Conservation (phyloP, 2,329 filamentous ascomycete genomes). For the Penicillium thymicola region DNA sequence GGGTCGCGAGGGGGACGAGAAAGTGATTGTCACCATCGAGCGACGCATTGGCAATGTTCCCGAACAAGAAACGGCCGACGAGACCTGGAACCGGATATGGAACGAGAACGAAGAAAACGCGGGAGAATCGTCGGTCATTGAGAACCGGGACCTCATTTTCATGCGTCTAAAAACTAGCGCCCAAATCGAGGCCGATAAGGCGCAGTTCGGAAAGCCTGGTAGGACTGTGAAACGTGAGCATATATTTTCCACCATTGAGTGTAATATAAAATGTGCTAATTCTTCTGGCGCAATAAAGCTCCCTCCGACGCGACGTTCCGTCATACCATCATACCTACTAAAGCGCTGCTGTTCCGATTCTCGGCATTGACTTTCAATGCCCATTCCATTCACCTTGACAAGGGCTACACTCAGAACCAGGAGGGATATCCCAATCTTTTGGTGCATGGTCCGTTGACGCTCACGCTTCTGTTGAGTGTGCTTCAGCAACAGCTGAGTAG, state of each 20-base stretch:
- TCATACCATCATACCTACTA: constrained; percentile 63
- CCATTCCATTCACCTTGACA: constrained; percentile 84
- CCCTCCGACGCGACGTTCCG: constrained; percentile 53
- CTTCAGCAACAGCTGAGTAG: constrained; percentile 54
- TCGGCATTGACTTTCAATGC: constrained; percentile 90
- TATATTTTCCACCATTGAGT: constrained; percentile 11
- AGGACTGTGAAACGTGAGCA: constrained; percentile 38
- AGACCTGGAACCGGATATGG: constrained; percentile 45
- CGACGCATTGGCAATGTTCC: constrained; percentile 47
- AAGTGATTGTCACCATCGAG: constrained; percentile 61
- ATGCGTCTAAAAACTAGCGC: constrained; percentile 51
- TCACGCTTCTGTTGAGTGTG: constrained; percentile 71
- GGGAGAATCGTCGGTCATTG: constrained; percentile 50
- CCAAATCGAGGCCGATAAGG: constrained; percentile 28
- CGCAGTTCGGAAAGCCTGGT: constrained; percentile 19
- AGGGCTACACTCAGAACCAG: constrained; percentile 61
- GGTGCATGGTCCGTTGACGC: constrained; percentile 80
- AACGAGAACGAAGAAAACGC: constrained; percentile 41
- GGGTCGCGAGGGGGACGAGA: constrained; percentile 52
- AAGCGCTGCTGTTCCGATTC: constrained; percentile 79
- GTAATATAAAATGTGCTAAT: constrained; percentile 12
- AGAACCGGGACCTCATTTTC: constrained; percentile 63
- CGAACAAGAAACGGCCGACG: constrained; percentile 34
- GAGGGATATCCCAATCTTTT: constrained; percentile 75
- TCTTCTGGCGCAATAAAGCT: constrained; percentile 35